Evolutionary conservation across 1,139 yeast genomes (phyloP).

Genomic region (Lodderomyces elongisporus): DNA sequence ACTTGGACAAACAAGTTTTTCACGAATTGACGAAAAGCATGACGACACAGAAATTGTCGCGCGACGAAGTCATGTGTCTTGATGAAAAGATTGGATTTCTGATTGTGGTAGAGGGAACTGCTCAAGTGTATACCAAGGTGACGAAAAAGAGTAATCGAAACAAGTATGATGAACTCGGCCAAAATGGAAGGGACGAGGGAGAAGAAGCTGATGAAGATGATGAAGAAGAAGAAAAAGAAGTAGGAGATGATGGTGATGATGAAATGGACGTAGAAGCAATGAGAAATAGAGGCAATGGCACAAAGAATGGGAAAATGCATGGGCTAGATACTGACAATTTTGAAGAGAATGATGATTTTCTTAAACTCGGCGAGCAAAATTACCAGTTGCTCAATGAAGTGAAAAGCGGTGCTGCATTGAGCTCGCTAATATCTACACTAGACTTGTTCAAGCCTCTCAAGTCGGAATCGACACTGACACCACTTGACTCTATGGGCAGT

Average conservation of each 20-base stretch:
- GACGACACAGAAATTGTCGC: slow-evolving; percentile 79
- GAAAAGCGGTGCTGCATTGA: slow-evolving; percentile 78
- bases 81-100: slow-evolving; percentile 81
- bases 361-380: slow-evolving; percentile 41
- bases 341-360: slow-evolving; percentile 19
- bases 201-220: background rate
- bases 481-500: slow-evolving; percentile 7
- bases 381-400: slow-evolving; percentile 81
- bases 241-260: slow-evolving; percentile 2
- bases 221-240: background rate
- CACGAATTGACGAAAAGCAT: slow-evolving; percentile 88
- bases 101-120: slow-evolving; percentile 89
- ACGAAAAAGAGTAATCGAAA: slow-evolving; percentile 14
- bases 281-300: background rate
- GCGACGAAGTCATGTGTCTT: slow-evolving; percentile 69
- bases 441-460: slow-evolving; percentile 43
- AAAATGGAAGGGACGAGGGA: slow-evolving; percentile 1
- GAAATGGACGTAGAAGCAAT: background rate
- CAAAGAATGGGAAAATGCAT: background rate
- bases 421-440: slow-evolving; percentile 75
- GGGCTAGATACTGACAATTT: slow-evolving; percentile 1
- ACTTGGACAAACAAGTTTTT: slow-evolving; percentile 82
- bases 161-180: background rate
- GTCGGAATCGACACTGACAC: slow-evolving; percentile 4
- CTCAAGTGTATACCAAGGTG: slow-evolving; percentile 70